These are phyloP conservation scores for Piper longum DNA, from an alignment of 164 flowering plant species.

Conservation along the genomic window DNA sequence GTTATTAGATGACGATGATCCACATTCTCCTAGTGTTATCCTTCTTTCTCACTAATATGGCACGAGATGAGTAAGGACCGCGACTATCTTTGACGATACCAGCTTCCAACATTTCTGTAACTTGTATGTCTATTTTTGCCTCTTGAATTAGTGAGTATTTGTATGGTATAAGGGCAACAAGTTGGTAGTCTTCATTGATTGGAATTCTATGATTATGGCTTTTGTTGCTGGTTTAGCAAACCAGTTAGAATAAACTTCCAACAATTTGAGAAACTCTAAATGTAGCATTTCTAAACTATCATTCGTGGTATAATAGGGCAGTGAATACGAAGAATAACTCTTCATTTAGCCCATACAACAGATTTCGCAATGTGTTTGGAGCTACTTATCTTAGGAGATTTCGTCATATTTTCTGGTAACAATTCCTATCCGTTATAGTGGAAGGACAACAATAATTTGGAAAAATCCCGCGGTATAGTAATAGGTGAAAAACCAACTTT, in stretches of 20 bases:
- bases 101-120: background rate
- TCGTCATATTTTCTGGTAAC: background rate
- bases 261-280: background rate
- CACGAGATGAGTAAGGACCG: background rate
- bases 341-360: too few species aligned
- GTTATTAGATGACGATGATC: background rate
- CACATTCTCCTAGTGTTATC: background rate
- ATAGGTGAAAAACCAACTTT: background rate
- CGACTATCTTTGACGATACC: background rate
- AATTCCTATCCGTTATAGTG: background rate
- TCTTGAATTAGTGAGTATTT: background rate
- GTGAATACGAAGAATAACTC: background rate
- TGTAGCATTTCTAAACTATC: too few species aligned
- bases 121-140: background rate
- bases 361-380: background rate
- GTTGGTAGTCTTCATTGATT: background rate
- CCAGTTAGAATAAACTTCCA: background rate
- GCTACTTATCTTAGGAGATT: background rate
- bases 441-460: slow-evolving; percentile 1
- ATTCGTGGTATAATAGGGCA: background rate
- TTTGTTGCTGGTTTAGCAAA: background rate
- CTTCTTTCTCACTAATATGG: background rate
- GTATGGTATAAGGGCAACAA: too few species aligned
- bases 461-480: slow-evolving; percentile 1
- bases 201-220: background rate